Conservation (phyloP, 1,284 basidiomycete genomes). For the Ceratobasidium sp. region DNA sequence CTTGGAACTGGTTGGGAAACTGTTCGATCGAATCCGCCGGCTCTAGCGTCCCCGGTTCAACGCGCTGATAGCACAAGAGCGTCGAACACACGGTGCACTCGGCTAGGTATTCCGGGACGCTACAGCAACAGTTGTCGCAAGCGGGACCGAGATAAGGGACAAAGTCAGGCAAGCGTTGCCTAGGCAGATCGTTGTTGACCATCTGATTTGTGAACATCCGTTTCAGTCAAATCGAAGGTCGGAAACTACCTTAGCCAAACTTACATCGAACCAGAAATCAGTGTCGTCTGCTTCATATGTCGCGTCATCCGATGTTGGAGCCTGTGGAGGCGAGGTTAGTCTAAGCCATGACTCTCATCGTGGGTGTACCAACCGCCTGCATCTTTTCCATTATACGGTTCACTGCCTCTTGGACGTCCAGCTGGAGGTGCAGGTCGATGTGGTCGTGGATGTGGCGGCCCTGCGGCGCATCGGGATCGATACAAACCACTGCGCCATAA, state of each 20-base stretch:
- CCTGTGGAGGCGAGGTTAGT: not conserved
- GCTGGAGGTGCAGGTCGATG: conserved; percentile 27
- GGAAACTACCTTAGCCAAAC: not conserved
- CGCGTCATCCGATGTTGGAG: not conserved
- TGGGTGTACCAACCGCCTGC: not conserved
- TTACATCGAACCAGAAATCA: conserved; percentile 41
- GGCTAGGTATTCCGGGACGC: conserved; percentile 14
- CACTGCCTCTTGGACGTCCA: not conserved
- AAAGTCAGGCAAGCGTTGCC: not conserved
- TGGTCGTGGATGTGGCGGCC: not conserved
- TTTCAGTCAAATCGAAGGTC: not conserved
- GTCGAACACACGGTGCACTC: not conserved
- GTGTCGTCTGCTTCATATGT: not conserved
- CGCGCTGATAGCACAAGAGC: conserved; percentile 10
- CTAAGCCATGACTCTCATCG: no score
- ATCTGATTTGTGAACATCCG: not conserved
- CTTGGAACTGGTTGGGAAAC: no score
- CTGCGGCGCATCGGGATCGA: not conserved
- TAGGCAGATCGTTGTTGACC: conserved; percentile 12
- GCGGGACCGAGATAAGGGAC: not conserved
- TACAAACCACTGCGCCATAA: conserved; percentile 21
- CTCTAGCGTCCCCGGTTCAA: not conserved
- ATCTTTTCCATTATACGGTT: not conserved
- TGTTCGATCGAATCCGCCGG: not conserved
- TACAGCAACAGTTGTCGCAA: not conserved